phyloP scores from a whole-genome alignment of 805 yeast species.

The Grigorovia humatica region DNA sequence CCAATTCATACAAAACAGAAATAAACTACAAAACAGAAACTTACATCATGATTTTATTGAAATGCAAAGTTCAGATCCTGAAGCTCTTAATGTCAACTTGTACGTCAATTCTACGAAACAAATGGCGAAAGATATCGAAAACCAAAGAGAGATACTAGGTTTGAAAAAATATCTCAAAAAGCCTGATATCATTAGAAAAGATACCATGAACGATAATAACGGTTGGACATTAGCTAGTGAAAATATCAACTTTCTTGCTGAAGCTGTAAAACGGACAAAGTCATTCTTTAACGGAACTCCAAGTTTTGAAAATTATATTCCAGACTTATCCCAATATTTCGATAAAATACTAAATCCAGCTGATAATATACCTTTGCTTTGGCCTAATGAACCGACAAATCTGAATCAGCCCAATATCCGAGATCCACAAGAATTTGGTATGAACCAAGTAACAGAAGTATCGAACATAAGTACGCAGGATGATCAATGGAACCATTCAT shows the following conservation, averaged over 20 bases:
- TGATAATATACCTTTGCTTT: constrained; percentile 23
- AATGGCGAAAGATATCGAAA: constrained; percentile 48
- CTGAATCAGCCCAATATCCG: not conserved
- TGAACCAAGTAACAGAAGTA: not conserved
- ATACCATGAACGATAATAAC: constrained; percentile 3
- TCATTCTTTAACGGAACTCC: constrained; percentile 7
- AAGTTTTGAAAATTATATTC: constrained; percentile 13
- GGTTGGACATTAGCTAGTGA: constrained; percentile 38
- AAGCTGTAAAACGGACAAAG: constrained; percentile 15
- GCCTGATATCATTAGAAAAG: constrained; percentile 20
- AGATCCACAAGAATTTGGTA: too few relatives aligned
- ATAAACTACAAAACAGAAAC: constrained; percentile 33
- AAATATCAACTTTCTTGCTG: constrained; percentile 26
- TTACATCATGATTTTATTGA: constrained; percentile 44
- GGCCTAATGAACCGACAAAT: constrained; percentile 19
- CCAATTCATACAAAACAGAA: constrained; percentile 49
- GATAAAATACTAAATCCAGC: constrained; percentile 26
- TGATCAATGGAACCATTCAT: constrained; percentile 4
- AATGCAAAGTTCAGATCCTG: constrained; percentile 8
- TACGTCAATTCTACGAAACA: constrained; percentile 40
- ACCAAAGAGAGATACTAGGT: constrained; percentile 37
- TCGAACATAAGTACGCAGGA: not conserved
- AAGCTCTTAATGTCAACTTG: constrained; percentile 6
- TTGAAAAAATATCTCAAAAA: constrained; percentile 24
- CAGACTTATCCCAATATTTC: constrained; percentile 12